These are phyloP conservation scores for Diaporthe ampelina DNA, from an alignment of 2,329 filamentous ascomycete genomes.

Conservation along the genomic window DNA sequence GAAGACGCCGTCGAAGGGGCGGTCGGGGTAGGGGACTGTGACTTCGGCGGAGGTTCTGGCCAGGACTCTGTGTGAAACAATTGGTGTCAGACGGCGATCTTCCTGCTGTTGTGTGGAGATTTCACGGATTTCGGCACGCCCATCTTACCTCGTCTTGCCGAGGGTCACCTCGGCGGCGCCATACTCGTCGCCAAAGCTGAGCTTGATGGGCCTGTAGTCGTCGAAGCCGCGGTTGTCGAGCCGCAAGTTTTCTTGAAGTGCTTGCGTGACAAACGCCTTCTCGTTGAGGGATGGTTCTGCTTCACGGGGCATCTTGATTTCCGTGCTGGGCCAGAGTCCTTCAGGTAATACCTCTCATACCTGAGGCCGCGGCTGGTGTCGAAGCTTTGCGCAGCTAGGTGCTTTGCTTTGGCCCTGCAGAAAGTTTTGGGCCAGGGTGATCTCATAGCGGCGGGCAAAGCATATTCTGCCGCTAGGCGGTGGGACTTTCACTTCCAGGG, in stretches of 20 bases:
- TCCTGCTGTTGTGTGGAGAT: background rate
- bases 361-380: constrained; percentile 28
- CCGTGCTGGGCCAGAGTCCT: constrained; percentile 36
- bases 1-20: constrained; percentile 96
- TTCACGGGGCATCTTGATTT: constrained; percentile 84
- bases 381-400: constrained; percentile 7
- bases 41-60: constrained; percentile 91
- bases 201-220: constrained; percentile 81
- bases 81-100: constrained; percentile 29
- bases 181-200: constrained; percentile 91
- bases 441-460: constrained; percentile 24
- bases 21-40: constrained; percentile 85
- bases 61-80: constrained; percentile 72
- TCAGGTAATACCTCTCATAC: constrained; percentile 45
- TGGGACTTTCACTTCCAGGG: constrained; percentile 38
- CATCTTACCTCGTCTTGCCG: constrained; percentile 86
- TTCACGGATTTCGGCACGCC: no score
- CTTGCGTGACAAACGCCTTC: constrained; percentile 86
- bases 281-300: constrained; percentile 91
- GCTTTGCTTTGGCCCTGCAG: background rate
- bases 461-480: constrained; percentile 39
- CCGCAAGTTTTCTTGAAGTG: constrained; percentile 83
- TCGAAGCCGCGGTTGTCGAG: constrained; percentile 88
- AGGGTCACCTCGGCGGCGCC: constrained; percentile 89
- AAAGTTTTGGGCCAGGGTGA: constrained; percentile 39